Percentiles rank a stretch among this genome's conserved stretches.
phyloP scores from a whole-genome alignment of 129 eudicot species.

The Smallanthus sonchifolius region DNA sequence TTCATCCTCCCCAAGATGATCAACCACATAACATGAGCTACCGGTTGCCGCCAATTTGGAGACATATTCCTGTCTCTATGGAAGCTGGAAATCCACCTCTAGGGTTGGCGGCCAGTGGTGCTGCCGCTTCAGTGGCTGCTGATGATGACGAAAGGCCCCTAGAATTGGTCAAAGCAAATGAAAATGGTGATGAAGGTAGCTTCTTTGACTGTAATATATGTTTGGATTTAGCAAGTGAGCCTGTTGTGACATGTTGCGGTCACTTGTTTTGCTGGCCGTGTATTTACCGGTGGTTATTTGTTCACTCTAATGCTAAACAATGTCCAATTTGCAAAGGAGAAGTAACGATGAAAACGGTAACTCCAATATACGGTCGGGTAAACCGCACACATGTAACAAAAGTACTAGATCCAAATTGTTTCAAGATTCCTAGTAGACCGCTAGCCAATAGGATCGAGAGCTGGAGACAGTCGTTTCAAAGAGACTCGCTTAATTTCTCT shows the following conservation, averaged over 20 bases:
- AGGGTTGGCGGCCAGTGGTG: constrained; percentile 35
- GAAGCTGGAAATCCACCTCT: constrained; percentile 37
- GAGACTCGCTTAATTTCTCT: constrained; percentile 16
- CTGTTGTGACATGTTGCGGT: constrained; percentile 94
- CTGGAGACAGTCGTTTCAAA: constrained; percentile 28
- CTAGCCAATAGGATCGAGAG: constrained; percentile 28
- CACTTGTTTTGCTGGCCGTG: constrained; percentile 98
- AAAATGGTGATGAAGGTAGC: constrained; percentile 47
- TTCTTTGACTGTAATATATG: constrained; percentile 91
- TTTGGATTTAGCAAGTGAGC: constrained; percentile 84
- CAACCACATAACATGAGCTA: constrained; percentile 38
- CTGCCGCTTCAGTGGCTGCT: constrained; percentile 8
- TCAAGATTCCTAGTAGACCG: constrained; percentile 34
- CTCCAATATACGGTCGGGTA: constrained; percentile 83
- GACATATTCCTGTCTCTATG: constrained; percentile 33
- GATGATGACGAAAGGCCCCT: constrained; percentile 17
- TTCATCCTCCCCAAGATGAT: constrained; percentile 35
- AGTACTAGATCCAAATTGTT: neutral
- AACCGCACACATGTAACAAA: constrained; percentile 7
- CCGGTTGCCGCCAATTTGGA: constrained; percentile 41
- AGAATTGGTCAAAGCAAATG: constrained; percentile 31
- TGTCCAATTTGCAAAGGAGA: constrained; percentile 98
- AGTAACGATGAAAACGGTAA: constrained; percentile 60
- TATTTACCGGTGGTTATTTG: constrained; percentile 72
- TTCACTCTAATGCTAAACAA: constrained; percentile 73